phyloP scores from a whole-genome alignment of 345 rosid species.

The Orychophragmus violaceus region DNA sequence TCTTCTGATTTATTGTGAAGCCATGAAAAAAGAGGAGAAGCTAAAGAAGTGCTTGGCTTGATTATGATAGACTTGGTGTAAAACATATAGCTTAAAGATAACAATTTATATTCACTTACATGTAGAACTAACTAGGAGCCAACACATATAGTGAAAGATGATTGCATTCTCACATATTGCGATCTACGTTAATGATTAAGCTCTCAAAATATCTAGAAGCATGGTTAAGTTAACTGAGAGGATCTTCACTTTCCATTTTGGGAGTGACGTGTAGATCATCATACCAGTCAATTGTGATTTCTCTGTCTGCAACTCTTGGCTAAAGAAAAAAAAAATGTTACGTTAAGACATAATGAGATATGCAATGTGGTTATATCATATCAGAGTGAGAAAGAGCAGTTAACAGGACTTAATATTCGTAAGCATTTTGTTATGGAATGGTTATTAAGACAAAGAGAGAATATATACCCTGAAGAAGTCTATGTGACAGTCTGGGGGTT shows the following conservation, averaged over 20 bases:
- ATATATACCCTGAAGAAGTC: conserved; percentile 39
- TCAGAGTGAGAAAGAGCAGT: neutral
- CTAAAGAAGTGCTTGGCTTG: neutral
- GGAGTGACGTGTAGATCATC: neutral
- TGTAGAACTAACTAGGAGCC: neutral
- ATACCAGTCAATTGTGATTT: conserved; percentile 1
- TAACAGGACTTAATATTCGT: conserved; percentile 65
- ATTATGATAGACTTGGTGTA: neutral
- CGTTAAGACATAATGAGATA: neutral
- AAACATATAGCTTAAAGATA: neutral
- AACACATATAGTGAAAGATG: neutral
- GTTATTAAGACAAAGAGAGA: neutral
- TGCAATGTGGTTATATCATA: neutral
- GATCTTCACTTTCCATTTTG: neutral
- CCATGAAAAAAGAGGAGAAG: neutral
- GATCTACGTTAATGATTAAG: neutral
- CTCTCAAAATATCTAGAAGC: neutral
- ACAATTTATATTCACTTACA: neutral
- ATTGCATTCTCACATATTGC: conserved; percentile 2
- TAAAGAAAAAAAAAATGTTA: conserved; percentile 25
- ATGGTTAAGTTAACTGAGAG: neutral
- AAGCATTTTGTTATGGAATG: conserved; percentile 47
- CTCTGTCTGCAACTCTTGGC: conserved; percentile 36
- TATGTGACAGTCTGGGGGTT: conserved; percentile 2
- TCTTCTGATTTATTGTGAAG: neutral